A percentile compares a stretch with the other conserved stretches of the same genome.
Evolutionary conservation across 2,329 filamentous ascomycete genomes (phyloP).

Genomic region (Ophiostoma pallidulum): DNA sequence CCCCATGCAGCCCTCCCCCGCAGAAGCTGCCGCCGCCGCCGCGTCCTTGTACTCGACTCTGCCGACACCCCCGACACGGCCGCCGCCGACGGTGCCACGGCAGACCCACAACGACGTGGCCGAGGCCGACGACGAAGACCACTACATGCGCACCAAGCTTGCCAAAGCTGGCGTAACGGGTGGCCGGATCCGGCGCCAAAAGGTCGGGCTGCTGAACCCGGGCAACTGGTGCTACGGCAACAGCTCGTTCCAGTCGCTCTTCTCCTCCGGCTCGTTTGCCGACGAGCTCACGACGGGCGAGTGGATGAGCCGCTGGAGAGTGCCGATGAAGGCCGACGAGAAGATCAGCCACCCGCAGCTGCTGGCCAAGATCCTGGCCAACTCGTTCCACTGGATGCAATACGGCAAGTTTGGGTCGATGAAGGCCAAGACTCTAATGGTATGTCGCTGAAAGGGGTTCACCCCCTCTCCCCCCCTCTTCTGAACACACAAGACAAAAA

Average conservation of each 20-base stretch:
- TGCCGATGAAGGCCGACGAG: constrained; percentile 54
- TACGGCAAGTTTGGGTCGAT: constrained; percentile 41
- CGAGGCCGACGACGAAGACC: constrained; percentile 28
- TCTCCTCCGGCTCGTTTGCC: constrained; percentile 61
- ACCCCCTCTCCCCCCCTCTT: no score
- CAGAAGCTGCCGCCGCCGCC: constrained; percentile 22
- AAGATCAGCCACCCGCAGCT: constrained; percentile 45
- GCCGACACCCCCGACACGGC: constrained; percentile 51
- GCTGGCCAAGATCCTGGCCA: constrained; percentile 50
- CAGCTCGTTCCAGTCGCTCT: constrained; percentile 74
- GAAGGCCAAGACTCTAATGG: constrained; percentile 48
- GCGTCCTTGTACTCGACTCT: constrained; percentile 38
- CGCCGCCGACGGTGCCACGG: constrained; percentile 57
- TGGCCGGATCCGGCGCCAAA: constrained; percentile 40
- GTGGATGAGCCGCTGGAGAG: constrained; percentile 56
- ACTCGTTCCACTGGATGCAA: constrained; percentile 48
- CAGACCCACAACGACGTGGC: constrained; percentile 72
- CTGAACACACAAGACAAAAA: no score
- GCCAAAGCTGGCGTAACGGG: constrained; percentile 25
- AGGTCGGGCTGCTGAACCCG: constrained; percentile 65
- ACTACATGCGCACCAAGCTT: constrained; percentile 33
- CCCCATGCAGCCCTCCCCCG: constrained; percentile 1
- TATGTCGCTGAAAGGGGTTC: no score
- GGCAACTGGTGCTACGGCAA: constrained; percentile 87
- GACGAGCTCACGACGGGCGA: constrained; percentile 49